Conservation (phyloP, 2,329 filamentous ascomycete species). For the Phaeosphaeria sp. region DNA sequence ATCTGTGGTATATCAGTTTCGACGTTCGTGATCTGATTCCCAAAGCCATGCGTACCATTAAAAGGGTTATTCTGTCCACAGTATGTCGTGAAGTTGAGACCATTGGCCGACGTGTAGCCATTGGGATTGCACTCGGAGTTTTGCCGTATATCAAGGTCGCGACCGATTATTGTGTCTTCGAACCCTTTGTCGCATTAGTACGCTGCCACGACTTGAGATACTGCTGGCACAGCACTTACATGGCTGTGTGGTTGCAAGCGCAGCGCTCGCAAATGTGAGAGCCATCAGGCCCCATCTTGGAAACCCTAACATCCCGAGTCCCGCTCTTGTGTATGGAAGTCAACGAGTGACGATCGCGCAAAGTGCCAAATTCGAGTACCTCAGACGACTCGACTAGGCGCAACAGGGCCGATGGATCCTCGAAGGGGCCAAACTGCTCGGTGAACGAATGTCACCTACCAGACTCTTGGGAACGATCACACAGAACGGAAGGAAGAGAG, state of each 20-base stretch:
- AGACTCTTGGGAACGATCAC: background rate
- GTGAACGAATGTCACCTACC: background rate
- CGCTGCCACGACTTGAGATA: background rate
- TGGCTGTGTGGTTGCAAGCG: conserved; percentile 30
- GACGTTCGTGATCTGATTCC: background rate
- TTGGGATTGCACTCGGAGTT: conserved; percentile 20
- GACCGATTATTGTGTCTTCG: conserved; percentile 16
- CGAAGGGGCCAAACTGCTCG: background rate
- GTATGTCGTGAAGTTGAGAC: conserved; percentile 39
- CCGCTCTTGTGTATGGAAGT: conserved; percentile 1
- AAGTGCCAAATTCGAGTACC: background rate
- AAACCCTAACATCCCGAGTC: conserved; percentile 6
- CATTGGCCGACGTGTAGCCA: conserved; percentile 35
- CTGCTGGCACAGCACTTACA: conserved; percentile 18
- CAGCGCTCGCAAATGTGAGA: conserved; percentile 20
- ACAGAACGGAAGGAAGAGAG: background rate
- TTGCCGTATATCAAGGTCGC: conserved; percentile 22
- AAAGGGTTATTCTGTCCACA: conserved; percentile 37
- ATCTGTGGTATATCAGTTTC: conserved; percentile 21
- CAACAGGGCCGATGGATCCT: background rate
- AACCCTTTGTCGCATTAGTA: conserved; percentile 23
- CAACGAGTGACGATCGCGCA: background rate
- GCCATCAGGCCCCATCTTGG: conserved; percentile 17
- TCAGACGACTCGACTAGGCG: background rate
- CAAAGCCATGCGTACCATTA: conserved; percentile 25